A percentile compares a stretch with the other conserved stretches of the same genome.
phyloP scores from a whole-genome alignment of 768 basidiomycete species.

The Gymnopilus junonius region DNA sequence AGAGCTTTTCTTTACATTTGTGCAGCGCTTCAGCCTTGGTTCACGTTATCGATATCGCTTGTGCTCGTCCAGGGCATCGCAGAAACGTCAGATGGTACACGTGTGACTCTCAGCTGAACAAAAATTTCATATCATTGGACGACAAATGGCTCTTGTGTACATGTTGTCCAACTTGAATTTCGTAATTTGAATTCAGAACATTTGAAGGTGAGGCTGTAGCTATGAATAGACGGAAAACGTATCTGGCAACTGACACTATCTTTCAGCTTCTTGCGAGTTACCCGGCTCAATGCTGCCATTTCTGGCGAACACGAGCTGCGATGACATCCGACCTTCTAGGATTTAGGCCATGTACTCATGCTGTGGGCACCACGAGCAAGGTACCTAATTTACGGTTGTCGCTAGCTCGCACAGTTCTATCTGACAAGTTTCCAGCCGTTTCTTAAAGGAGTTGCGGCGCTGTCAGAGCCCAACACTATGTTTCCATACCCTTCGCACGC shows the following conservation, averaged over 20 bases:
- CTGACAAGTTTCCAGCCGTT: background rate
- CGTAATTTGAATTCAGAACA: background rate
- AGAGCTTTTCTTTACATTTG: background rate
- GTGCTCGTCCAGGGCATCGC: background rate
- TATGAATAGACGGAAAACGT: background rate
- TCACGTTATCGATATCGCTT: background rate
- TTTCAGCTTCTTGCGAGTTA: background rate
- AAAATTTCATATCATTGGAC: background rate
- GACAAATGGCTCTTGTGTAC: background rate
- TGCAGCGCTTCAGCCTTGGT: background rate
- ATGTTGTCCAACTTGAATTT: background rate
- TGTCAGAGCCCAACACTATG: background rate
- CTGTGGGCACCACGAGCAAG: background rate
- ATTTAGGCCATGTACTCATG: background rate
- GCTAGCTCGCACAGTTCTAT: background rate
- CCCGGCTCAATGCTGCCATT: background rate
- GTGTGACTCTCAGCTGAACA: background rate
- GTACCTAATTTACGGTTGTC: background rate
- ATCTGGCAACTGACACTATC: background rate
- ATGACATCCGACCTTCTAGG: background rate
- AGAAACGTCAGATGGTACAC: background rate
- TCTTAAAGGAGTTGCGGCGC: background rate
- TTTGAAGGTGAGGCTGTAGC: background rate
- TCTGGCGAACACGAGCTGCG: background rate
- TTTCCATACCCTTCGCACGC: background rate